Base-by-base conservation (phyloP, 2,329 filamentous ascomycete species). In the Colletotrichum sp. region DNA sequence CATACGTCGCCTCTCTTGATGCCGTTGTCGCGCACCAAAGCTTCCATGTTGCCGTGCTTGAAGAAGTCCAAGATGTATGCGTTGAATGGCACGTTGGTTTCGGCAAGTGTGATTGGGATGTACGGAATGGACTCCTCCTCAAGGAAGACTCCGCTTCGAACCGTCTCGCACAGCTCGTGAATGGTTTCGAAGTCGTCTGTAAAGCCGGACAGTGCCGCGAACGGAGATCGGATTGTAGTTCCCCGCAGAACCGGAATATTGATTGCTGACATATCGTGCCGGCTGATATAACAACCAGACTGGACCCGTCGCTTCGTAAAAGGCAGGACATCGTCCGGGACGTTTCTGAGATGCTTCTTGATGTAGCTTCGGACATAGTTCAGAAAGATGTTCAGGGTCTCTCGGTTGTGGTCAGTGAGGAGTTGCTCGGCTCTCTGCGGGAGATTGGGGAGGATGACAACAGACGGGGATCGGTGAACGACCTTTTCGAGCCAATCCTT, bases 51-150 rank as follows among this genome's bases (percentile, higher is more conserved):
- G 5, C 93, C 93, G 77, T 96, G 92, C 81, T 91, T 93, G 86
- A 90, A 95, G 82, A 95, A 96, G 81, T 96, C 93, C 73, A 93
- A 91, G 1, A 96, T 83, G 78, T 94, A 94, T 0, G 91, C 91
- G 76, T 94, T 94, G 73, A 91, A 86, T 0, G 88, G 89, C 15
- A 82, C 80, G 11, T 73, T 65, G 4, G 87, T 85, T 67, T 93
- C 89, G 31, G 91, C 84, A 0, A 90, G 89, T 76, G 89, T 89
- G 13, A 94, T 83, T 7, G 87, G 87, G 6, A 95, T 86, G 79
- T 93, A 90, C 0, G 94, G 94, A 29, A 96, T 90, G 2, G 93
- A 91, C 0, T 92, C 88, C 78, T 94, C 89, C 78, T 96, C 94
- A 0, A 96, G 87, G 83, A 95, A 95, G 1, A 96, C 90, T 1